A percentile compares a stretch with the other conserved stretches of the same genome.
Evolutionary conservation across 2,329 filamentous ascomycete species (phyloP).

Genomic region (Stenocarpella maydis): DNA sequence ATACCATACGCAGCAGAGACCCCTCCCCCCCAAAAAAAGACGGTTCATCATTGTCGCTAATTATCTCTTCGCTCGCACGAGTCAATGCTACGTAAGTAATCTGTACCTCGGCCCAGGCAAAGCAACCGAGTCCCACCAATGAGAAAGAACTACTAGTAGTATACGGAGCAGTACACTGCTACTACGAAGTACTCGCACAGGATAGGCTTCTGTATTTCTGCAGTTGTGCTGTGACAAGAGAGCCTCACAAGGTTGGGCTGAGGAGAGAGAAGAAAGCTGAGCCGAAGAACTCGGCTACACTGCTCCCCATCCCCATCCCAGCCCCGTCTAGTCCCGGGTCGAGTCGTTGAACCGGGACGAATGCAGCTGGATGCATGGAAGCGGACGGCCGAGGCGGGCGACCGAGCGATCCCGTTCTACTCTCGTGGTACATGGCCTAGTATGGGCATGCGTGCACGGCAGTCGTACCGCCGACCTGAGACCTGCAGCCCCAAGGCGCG

Average conservation of each 20-base stretch:
- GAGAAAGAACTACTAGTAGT: no score
- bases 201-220: no score
- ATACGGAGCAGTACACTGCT: no score
- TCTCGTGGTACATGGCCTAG: no score
- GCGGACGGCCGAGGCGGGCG: not conserved
- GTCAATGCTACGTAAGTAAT: conserved; percentile 8
- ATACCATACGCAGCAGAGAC: not conserved
- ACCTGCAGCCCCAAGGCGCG: conserved; percentile 14
- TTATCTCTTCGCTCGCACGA: not conserved
- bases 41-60: not conserved
- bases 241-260: conserved; percentile 17
- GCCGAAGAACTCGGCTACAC: conserved; percentile 14
- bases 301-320: conserved; percentile 5
- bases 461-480: conserved; percentile 18
- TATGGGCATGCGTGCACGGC: not conserved
- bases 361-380: conserved; percentile 23
- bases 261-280: not conserved
- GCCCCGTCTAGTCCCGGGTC: not conserved
- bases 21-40: not conserved
- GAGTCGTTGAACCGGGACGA: conserved; percentile 23
- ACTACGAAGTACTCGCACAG: no score
- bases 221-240: not conserved
- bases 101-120: not conserved
- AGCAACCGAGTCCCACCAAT: not conserved
- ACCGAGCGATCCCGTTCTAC: not conserved